Percentiles rank a stretch among this genome's conserved stretches.
Conservation (phyloP, 2,329 filamentous ascomycete genomes). For the Fusarium goolgardi region DNA sequence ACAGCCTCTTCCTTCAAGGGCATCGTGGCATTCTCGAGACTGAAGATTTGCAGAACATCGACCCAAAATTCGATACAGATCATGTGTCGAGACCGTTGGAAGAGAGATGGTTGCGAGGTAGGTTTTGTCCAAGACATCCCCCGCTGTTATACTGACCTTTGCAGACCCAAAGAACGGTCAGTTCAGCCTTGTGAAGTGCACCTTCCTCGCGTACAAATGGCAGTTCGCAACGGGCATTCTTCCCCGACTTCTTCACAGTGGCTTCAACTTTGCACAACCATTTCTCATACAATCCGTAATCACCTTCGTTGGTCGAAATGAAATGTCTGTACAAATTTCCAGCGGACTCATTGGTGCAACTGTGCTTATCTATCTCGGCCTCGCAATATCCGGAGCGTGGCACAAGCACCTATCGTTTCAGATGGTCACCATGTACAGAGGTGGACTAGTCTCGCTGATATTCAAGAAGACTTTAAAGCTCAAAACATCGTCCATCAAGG, state of each 20-base stretch:
- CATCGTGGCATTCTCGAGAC: conserved; percentile 41
- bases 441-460: conserved; percentile 57
- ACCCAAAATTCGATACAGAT: conserved; percentile 47
- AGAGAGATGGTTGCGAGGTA: conserved; percentile 42
- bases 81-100: conserved; percentile 38
- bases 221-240: conserved; percentile 50
- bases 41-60: conserved; percentile 44
- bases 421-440: conserved; percentile 53
- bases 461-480: conserved; percentile 59
- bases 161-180: conserved; percentile 36
- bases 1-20: conserved; percentile 47
- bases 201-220: conserved; percentile 47
- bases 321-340: conserved; percentile 45
- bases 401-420: conserved; percentile 53
- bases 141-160: neutral
- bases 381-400: conserved; percentile 51
- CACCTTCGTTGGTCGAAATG: conserved; percentile 47
- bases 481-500: conserved; percentile 48
- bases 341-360: conserved; percentile 57
- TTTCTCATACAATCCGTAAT: conserved; percentile 56
- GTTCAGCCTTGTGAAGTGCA: conserved; percentile 44
- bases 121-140: neutral
- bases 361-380: conserved; percentile 55
- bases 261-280: conserved; percentile 59
- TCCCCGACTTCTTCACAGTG: conserved; percentile 54